These are phyloP conservation scores for Salvia miltiorrhiza DNA, from an alignment of 257 asterid genomes.

Conservation along the genomic window DNA sequence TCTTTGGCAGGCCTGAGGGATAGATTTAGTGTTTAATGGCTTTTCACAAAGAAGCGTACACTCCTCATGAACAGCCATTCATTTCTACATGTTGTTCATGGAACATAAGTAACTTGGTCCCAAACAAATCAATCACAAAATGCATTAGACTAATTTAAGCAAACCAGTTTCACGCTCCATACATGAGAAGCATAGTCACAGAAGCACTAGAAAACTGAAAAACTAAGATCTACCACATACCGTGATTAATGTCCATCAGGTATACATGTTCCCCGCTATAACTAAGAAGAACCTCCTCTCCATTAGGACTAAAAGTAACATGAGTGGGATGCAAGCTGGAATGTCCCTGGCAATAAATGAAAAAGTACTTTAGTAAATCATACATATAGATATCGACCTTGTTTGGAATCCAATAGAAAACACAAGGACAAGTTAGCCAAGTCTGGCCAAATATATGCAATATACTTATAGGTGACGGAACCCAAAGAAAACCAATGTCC, in stretches of 20 bases:
- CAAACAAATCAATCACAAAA: constrained; percentile 2
- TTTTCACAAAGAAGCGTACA: constrained; percentile 2
- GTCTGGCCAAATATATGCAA: not conserved
- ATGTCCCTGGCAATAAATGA: constrained; percentile 56
- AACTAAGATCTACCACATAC: constrained; percentile 32
- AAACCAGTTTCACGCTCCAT: constrained; percentile 2
- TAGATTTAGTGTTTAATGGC: no score
- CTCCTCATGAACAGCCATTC: not conserved
- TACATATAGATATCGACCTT: not conserved
- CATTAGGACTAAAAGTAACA: constrained; percentile 81
- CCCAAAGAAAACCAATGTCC: not conserved
- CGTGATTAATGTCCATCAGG: constrained; percentile 80
- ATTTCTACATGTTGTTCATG: not conserved
- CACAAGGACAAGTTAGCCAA: not conserved
- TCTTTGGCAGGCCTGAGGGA: no score
- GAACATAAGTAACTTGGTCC: constrained; percentile 3
- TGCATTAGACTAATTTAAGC: not conserved
- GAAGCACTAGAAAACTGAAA: not conserved
- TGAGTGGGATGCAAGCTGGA: constrained; percentile 84
- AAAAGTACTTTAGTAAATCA: not conserved
- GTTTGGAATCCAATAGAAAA: not conserved
- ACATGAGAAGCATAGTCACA: not conserved
- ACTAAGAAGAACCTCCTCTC: constrained; percentile 94
- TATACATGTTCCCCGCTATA: constrained; percentile 95
- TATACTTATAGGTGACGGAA: not conserved